Evolutionary conservation across 2,329 filamentous ascomycete genomes (phyloP), one percentile per base, ranked within the genome.

Genomic region (Sporothrix luriei): DNA sequence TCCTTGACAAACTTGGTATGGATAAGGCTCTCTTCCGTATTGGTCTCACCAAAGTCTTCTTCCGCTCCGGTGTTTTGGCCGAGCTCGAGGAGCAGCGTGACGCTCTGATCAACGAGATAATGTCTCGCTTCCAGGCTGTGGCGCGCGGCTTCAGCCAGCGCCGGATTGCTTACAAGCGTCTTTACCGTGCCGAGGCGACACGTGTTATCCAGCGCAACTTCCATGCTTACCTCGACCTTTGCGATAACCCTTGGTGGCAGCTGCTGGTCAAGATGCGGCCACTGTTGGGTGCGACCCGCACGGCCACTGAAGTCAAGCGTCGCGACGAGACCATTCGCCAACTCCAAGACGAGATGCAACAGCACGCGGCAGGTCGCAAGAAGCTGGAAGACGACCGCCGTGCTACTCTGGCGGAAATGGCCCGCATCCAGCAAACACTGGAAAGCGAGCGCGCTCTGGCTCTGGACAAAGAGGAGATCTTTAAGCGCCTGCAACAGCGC

Each of bases 401-500:
- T 54, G 91, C 93, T 72, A 91, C 92, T 1, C 91, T 98, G 74
- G 84, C 90, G 16, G 95, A 99, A 76, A 90, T 97, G 76, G 87
- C 94, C 74, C 89, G 91, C 43, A 92, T 98, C 61, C 94, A 97
- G 77, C 93, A 98, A 75, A 97, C 92, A 0, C 84, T 99, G 1
- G 96, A 99, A 78, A 97, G 94, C 74, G 96, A 99, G 79, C 89
- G 95, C 65, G 92, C 94, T n/a, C 84, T 99, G 54, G 95, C 95
- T 0, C 83, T 99, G 5, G 95, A 99, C 80, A 99, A 99, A 78
- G 96, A 99, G 77, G 95, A 99, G 76, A 99, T 99, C 71, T 99
- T 98, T 84, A 96, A 94, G 77, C 88, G 96, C n/a, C 84, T 99
- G 26, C 95, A 97, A 77, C 83, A 90, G 68, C 91, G 95, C n/a